Base-by-base conservation (phyloP, 805 yeast genomes). In the Lachancea sp. region DNA sequence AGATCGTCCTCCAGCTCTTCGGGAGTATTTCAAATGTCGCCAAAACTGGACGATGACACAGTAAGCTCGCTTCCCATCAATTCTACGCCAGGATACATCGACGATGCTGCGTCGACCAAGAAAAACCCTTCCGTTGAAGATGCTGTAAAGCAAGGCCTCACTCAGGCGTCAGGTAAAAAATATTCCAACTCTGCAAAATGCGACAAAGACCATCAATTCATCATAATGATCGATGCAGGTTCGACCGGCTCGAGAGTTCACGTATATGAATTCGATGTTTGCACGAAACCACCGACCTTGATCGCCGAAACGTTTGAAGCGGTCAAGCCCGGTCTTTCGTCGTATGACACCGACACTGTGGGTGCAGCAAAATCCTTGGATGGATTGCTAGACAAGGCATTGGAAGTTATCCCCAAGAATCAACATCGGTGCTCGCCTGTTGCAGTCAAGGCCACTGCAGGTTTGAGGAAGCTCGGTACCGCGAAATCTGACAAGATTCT, bases 381-480 rank as follows among this genome's bases (percentile, higher is more conserved):
- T 58, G 83, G 88, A 38, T 74, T 93, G 56, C 71, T 93, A 55
- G 73, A 85, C 27, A 55, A 77, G 11, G 99, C 99, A 0, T 58
- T 90, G 55, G 72, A 79, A 30, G 67, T 79, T 13, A 86, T 93
- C 43, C 99, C 99, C 29, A 72, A 74, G 49, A 74, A 74, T 36
- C 70, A 75, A 58, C 88, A 80, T 57, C 66, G 72, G 0, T 93
- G 98, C 69, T 81, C 98, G 2, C 99, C 98, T 6, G 77, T 93
- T 38, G 95, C 97, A 1, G 96, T 93, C 37, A 91, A 90, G 70
- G 99, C 99, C 44, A 93, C 99, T 40, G 99, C 99, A 25, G 99
- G 99, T 33, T 75, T 93, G 60, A 79, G 99, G 67, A 63, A 84
- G 51, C 71, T 90, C 43, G 98, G 99, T 46, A 78, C 77, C 42